Conservation (phyloP, 176 grass and related monocot genomes). For the Triticum dicoccoides region DNA sequence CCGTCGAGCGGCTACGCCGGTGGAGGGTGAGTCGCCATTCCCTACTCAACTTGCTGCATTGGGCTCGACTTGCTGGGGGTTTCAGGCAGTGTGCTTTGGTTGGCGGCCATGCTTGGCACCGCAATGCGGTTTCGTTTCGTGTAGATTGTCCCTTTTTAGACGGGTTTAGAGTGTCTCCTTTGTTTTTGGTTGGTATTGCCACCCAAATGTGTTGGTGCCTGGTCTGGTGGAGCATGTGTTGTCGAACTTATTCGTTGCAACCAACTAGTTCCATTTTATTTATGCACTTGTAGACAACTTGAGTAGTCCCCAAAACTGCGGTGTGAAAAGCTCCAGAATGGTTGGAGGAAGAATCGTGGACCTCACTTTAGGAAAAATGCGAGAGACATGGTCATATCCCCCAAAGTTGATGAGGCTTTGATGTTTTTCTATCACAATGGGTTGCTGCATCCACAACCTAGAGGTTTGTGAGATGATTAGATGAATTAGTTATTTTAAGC, state of each 20-base stretch:
- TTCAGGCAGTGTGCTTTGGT: background rate
- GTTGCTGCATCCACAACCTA: background rate
- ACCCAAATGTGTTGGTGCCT: background rate
- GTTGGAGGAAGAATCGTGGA: background rate
- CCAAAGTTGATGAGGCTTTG: background rate
- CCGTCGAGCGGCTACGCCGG: conserved; percentile 51
- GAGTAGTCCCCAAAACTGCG: background rate
- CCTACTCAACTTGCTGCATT: background rate
- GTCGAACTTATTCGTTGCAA: background rate
- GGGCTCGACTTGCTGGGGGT: background rate
- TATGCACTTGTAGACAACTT: background rate
- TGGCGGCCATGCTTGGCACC: background rate
- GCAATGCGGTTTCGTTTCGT: conserved; percentile 2
- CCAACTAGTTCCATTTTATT: background rate
- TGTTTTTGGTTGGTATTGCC: background rate
- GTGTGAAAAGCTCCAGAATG: background rate
- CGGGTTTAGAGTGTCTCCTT: background rate
- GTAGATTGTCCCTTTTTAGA: background rate
- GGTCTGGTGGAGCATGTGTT: background rate
- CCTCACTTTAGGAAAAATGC: background rate
- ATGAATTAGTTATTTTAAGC: background rate
- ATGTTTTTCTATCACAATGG: background rate
- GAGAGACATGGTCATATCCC: background rate
- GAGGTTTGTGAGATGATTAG: background rate
- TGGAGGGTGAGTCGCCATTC: conserved; percentile 58